A percentile compares a stretch with the other conserved stretches of the same genome.
These are phyloP conservation scores for Phaeotremella fagi DNA, from an alignment of 768 basidiomycete genomes.

Conservation along the genomic window DNA sequence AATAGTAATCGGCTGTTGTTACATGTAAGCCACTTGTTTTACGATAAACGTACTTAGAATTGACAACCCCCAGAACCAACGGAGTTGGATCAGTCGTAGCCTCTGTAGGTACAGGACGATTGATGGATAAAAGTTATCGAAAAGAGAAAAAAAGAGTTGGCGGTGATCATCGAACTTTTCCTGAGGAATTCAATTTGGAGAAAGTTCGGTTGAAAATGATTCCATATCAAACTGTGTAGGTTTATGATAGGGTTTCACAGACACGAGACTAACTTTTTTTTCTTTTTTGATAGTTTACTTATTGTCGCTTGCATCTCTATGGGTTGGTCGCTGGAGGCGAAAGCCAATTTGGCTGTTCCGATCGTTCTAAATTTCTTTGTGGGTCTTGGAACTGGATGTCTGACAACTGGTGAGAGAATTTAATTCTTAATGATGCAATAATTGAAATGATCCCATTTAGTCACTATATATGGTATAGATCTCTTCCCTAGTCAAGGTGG, in stretches of 20 bases:
- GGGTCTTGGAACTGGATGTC: slow-evolving; percentile 3
- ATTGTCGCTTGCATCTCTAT: slow-evolving; percentile 21
- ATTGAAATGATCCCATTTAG: neutral
- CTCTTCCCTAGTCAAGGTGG: slow-evolving; percentile 38
- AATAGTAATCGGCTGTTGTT: slow-evolving; percentile 67
- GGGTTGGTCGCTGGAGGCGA: slow-evolving; percentile 30
- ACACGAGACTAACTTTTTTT: neutral
- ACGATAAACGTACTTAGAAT: neutral
- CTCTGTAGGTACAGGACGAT: slow-evolving; percentile 55
- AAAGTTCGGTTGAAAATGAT: slow-evolving; percentile 10
- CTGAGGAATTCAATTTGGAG: slow-evolving; percentile 27
- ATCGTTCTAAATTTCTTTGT: slow-evolving; percentile 30
- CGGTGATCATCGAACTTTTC: slow-evolving; percentile 27
- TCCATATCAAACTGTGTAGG: slow-evolving; percentile 18
- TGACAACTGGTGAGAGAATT: neutral
- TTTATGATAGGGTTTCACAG: neutral
- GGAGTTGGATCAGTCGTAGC: slow-evolving; percentile 71
- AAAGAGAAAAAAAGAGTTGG: slow-evolving; percentile 45
- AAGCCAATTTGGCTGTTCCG: slow-evolving; percentile 27
- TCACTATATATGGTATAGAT: slow-evolving; percentile 27
- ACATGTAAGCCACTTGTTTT: slow-evolving; percentile 49
- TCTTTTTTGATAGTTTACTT: slow-evolving; percentile 4
- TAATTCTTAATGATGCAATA: neutral
- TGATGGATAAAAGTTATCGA: slow-evolving; percentile 65
- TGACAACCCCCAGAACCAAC: slow-evolving; percentile 49